Conservation (phyloP, 2,329 filamentous ascomycete species). For the Gremmenia infestans region DNA sequence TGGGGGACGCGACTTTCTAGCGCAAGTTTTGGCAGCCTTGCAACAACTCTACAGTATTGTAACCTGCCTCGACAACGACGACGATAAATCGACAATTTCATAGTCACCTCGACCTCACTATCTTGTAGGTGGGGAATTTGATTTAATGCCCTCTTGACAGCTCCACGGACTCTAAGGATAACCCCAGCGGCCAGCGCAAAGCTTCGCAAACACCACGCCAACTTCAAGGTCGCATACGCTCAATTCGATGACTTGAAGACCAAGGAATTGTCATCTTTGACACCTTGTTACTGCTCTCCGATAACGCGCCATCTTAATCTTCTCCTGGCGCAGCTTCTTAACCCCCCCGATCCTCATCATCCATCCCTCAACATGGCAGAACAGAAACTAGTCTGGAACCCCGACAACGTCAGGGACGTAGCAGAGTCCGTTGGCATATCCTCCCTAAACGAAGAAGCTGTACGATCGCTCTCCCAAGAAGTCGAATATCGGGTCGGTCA, state of each 20-base stretch:
- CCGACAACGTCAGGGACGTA: slow-evolving; percentile 91
- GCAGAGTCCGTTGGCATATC: slow-evolving; percentile 91
- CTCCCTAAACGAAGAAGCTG: slow-evolving; percentile 75
- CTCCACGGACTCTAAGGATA: not conserved
- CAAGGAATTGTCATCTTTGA: not conserved
- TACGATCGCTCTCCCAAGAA: slow-evolving; percentile 83
- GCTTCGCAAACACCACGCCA: not conserved
- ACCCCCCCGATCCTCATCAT: not conserved
- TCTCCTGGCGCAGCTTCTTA: not conserved
- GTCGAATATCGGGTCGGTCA: slow-evolving; percentile 93
- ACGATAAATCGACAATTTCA: not conserved
- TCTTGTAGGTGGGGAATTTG: not conserved
- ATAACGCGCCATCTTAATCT: not conserved
- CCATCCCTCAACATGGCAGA: slow-evolving; percentile 23
- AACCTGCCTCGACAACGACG: not conserved
- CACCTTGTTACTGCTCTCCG: not conserved
- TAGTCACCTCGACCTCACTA: not conserved
- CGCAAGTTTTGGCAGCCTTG: slow-evolving; percentile 4
- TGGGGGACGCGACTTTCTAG: slow-evolving; percentile 8
- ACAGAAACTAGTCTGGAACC: slow-evolving; percentile 73
- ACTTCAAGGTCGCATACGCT: not conserved
- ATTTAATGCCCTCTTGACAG: not conserved
- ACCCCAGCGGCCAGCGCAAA: not conserved
- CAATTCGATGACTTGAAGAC: slow-evolving; percentile 3
- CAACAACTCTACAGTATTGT: not conserved